Conservation (phyloP, 441 rosid genomes). For the Manihot esculenta region DNA sequence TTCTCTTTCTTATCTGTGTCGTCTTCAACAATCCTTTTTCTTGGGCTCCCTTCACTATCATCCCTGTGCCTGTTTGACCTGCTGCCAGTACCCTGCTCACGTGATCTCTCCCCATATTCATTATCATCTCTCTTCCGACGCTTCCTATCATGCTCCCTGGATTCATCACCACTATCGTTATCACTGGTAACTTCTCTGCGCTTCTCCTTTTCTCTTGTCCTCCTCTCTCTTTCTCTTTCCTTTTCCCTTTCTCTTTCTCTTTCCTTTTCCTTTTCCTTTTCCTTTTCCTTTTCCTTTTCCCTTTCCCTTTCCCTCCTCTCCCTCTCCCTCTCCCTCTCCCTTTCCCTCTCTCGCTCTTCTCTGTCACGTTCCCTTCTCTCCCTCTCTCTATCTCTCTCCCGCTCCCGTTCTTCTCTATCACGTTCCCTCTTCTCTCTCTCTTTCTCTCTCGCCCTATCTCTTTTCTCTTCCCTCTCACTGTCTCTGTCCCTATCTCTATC, state of each 20-base stretch:
- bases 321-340: neutral
- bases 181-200: slow-evolving; percentile 40
- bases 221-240: slow-evolving; percentile 20
- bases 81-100: slow-evolving; percentile 45
- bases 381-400: slow-evolving; percentile 38
- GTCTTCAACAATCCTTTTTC: slow-evolving; percentile 43
- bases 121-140: slow-evolving; percentile 43
- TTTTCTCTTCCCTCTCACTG: slow-evolving; percentile 33
- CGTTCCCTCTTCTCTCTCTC: slow-evolving; percentile 30
- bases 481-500: slow-evolving; percentile 31
- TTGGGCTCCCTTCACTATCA: slow-evolving; percentile 52
- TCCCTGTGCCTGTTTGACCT: slow-evolving; percentile 49
- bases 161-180: slow-evolving; percentile 39
- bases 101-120: slow-evolving; percentile 50
- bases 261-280: neutral
- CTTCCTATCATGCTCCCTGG: slow-evolving; percentile 42
- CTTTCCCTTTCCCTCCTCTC: slow-evolving; percentile 2
- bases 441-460: slow-evolving; percentile 38
- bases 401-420: slow-evolving; percentile 40
- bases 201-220: slow-evolving; percentile 34
- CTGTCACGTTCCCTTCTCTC: slow-evolving; percentile 33
- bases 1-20: slow-evolving; percentile 48
- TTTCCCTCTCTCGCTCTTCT: slow-evolving; percentile 18
- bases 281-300: slow-evolving; percentile 11
- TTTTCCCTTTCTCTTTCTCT: slow-evolving; percentile 7